These are phyloP conservation scores for Lentinula aciculospora DNA, from an alignment of 768 basidiomycete genomes.

Conservation along the genomic window DNA sequence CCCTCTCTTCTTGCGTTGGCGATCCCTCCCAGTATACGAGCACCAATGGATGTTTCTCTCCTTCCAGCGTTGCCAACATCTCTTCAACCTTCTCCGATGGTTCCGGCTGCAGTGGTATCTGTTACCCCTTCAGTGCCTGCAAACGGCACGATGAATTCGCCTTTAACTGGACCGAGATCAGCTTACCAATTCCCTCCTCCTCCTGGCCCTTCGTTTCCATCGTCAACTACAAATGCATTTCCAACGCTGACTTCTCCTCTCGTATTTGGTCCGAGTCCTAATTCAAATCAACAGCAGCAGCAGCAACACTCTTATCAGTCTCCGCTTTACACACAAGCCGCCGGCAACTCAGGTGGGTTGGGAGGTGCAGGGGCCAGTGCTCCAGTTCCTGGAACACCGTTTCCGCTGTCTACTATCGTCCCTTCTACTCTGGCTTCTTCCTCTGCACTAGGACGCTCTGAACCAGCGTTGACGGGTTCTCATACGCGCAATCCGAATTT, in stretches of 20 bases:
- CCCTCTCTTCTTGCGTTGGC: constrained; percentile 52
- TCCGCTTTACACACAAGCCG: neutral
- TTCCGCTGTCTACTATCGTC: neutral
- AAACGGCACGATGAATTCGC: constrained; percentile 5
- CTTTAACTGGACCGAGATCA: constrained; percentile 2
- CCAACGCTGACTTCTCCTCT: constrained; percentile 1
- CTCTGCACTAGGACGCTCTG: too few species aligned
- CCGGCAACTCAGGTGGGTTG: neutral
- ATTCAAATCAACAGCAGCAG: neutral
- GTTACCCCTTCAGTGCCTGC: neutral
- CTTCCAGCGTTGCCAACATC: constrained; percentile 7
- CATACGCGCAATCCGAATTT: neutral
- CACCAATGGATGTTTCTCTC: constrained; percentile 2
- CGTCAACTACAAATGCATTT: neutral
- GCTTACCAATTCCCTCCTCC: neutral
- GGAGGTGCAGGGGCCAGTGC: neutral
- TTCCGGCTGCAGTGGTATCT: neutral
- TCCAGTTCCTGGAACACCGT: neutral
- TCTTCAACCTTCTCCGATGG: constrained; percentile 8
- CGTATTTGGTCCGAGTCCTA: neutral
- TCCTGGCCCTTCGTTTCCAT: neutral
- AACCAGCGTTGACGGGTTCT: neutral
- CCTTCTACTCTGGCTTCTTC: neutral
- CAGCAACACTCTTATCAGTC: neutral
- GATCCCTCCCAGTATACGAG: constrained; percentile 27